Evolutionary conservation across 257 asterid species (phyloP).

Genomic region (Osmanthus fragrans): DNA sequence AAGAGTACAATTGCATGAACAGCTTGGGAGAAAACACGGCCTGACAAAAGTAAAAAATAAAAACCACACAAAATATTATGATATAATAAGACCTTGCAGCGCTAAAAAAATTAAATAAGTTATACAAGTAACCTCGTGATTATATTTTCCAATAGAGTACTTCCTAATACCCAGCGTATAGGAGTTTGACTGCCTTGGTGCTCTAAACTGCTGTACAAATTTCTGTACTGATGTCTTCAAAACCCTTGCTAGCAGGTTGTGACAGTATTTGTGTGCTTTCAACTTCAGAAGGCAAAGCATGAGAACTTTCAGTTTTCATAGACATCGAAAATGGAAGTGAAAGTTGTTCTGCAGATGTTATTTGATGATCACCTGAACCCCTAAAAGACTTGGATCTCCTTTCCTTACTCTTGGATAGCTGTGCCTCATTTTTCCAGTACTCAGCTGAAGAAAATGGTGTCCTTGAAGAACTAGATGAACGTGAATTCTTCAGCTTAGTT

Average conservation of each 20-base stretch:
- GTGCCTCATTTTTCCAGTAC: slow-evolving; percentile 27
- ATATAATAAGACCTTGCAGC: neutral
- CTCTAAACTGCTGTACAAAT: slow-evolving; percentile 50
- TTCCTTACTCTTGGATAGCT: slow-evolving; percentile 27
- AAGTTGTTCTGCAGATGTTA: slow-evolving; percentile 31
- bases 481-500: slow-evolving; percentile 29
- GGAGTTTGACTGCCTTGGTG: slow-evolving; percentile 46
- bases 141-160: slow-evolving; percentile 31
- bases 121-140: slow-evolving; percentile 36
- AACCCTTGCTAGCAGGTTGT: slow-evolving; percentile 37
- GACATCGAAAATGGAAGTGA: slow-evolving; percentile 20
- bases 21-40: slow-evolving; percentile 40
- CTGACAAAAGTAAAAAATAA: slow-evolving; percentile 31
- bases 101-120: neutral
- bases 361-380: slow-evolving; percentile 33
- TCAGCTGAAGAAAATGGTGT: slow-evolving; percentile 24
- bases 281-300: slow-evolving; percentile 33
- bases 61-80: slow-evolving; percentile 11
- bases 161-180: slow-evolving; percentile 28
- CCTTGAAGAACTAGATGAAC: slow-evolving; percentile 27
- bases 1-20: slow-evolving; percentile 50
- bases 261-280: slow-evolving; percentile 34
- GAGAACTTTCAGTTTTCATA: slow-evolving; percentile 22
- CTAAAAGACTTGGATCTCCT: slow-evolving; percentile 26
- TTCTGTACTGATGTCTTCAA: slow-evolving; percentile 53